Conservation (phyloP, 1,284 basidiomycete species). For the Austroboletus niveus region DNA sequence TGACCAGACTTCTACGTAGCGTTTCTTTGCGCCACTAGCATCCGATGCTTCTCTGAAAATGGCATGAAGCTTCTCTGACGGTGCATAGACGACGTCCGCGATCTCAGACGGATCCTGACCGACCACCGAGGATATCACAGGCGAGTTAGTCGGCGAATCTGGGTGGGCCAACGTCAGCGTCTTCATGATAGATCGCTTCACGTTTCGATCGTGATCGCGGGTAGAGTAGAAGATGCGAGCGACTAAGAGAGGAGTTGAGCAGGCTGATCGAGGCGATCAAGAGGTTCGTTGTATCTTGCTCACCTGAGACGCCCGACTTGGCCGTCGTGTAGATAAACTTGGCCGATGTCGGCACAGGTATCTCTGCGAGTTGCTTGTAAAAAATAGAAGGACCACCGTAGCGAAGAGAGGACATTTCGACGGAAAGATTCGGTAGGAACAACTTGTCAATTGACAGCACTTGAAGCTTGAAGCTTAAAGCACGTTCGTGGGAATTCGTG, state of each 20-base stretch:
- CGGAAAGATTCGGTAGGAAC: neutral
- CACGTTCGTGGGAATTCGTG: no score
- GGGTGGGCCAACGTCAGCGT: conserved; percentile 34
- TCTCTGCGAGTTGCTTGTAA: conserved; percentile 44
- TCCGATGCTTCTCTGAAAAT: conserved; percentile 44
- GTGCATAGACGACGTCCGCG: conserved; percentile 42
- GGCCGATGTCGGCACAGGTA: conserved; percentile 36
- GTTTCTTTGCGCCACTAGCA: conserved; percentile 37
- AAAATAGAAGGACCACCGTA: conserved; percentile 20
- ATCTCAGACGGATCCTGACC: conserved; percentile 44
- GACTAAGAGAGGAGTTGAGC: conserved; percentile 35
- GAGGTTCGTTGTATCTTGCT: neutral
- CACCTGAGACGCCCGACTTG: conserved; percentile 17
- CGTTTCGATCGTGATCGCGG: conserved; percentile 48
- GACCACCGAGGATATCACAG: conserved; percentile 22
- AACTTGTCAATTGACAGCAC: no score
- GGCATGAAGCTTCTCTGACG: conserved; percentile 44
- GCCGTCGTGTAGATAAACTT: conserved; percentile 14
- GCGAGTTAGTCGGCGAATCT: conserved; percentile 7
- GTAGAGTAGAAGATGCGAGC: conserved; percentile 44
- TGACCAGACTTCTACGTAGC: conserved; percentile 64
- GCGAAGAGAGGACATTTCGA: neutral
- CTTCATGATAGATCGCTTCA: conserved; percentile 45
- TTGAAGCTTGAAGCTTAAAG: no score
- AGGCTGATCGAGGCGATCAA: neutral